Base-by-base conservation (phyloP, 257 asterid genomes). In the Striga asiatica region DNA sequence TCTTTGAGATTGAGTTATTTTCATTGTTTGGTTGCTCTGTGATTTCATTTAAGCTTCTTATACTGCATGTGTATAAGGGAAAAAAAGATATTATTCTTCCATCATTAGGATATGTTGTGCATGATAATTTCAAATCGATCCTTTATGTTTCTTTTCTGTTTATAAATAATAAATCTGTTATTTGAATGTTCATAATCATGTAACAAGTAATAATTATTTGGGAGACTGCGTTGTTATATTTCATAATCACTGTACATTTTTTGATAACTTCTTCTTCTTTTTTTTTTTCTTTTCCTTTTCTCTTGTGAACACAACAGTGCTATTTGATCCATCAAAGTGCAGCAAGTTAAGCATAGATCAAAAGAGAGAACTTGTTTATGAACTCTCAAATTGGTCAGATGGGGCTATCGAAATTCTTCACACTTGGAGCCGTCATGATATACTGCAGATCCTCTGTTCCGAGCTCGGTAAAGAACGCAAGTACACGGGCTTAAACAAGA, bases 401-500 rank as follows among this genome's bases (percentile, higher is more conserved):
- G 71, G 83, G 45, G 93, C 94, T 34, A 65, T 74, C 2, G 97
- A 92, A 27, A 71, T 88, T 71, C 88, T 92, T 25, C 95, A 79
- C 56, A 32, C 83, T 1, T 92, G 99, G 99, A 84, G 87, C 71
- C 95, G 97, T 24, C 99, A 84, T 27, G 99, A 92, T 69, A 79
- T 92, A 39, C 54, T 92, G 75, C 89, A 88, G 71, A 71, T 92
- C 72, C 89, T 92, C 41, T 92, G 97, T 56, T 85, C 82, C 7
- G 99, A 92, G 78, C 85, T 92, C 45, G 99, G 99, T 13, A 92
- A 88, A 62, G 99, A 84, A 48, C 79, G 99, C 74, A 88, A 88
- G 74, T 92, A 88, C 64, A 88, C 99, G 1, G 95, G 97, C 66
- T 67, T 92, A 64, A 84, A 97, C 16, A 92, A 88, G 78, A 53